Conservation (phyloP, 768 basidiomycete species). For the Inosperma sp. region DNA sequence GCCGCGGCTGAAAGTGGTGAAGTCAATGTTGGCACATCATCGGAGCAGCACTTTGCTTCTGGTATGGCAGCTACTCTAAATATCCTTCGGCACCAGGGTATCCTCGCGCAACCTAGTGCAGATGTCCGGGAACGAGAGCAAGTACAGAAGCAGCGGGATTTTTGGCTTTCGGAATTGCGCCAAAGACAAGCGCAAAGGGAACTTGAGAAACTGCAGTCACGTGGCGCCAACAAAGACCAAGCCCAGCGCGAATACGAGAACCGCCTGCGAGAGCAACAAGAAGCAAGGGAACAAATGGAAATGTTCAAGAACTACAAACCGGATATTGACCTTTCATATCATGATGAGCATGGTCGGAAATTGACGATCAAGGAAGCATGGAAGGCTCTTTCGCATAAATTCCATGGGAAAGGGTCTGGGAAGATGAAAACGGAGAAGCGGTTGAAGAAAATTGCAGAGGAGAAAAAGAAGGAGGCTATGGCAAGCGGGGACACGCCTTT, state of each 20-base stretch:
- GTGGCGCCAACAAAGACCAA: constrained; percentile 86
- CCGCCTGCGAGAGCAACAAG: constrained; percentile 84
- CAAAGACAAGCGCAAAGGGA: constrained; percentile 73
- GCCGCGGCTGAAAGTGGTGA: constrained; percentile 22
- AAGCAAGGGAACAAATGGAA: constrained; percentile 76
- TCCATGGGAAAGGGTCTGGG: constrained; percentile 97
- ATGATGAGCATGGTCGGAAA: constrained; percentile 89
- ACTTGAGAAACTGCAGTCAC: constrained; percentile 66
- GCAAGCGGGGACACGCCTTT: constrained; percentile 91
- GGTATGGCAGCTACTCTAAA: constrained; percentile 89
- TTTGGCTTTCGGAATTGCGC: constrained; percentile 88
- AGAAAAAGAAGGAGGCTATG: constrained; percentile 93
- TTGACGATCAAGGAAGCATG: constrained; percentile 95
- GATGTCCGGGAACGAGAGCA: constrained; percentile 75
- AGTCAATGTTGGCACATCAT: constrained; percentile 54
- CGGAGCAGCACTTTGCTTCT: constrained; percentile 73
- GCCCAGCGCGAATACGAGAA: constrained; percentile 94
- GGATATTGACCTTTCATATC: constrained; percentile 92
- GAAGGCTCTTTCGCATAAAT: constrained; percentile 96
- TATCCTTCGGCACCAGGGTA: constrained; percentile 89
- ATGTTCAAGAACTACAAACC: constrained; percentile 94
- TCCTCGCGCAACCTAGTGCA: constrained; percentile 58
- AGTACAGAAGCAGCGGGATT: constrained; percentile 77
- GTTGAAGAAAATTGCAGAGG: constrained; percentile 95
- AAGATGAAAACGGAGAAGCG: constrained; percentile 97